Evolutionary conservation across 345 rosid genomes (phyloP).

Genomic region (Kandelia obovata): DNA sequence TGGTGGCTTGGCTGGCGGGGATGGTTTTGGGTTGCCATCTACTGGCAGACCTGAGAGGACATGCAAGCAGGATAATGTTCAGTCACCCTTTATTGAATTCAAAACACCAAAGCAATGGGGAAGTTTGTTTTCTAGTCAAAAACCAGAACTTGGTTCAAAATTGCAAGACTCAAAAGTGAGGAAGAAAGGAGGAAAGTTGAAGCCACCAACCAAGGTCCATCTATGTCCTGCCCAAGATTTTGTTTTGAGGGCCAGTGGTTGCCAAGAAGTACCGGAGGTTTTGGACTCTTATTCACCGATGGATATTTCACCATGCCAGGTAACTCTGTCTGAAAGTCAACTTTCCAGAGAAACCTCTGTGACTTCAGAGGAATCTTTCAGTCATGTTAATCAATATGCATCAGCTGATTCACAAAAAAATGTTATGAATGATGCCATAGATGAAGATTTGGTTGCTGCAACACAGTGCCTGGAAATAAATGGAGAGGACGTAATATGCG

Average conservation of each 20-base stretch:
- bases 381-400: conserved; percentile 29
- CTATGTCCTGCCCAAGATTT: conserved; percentile 47
- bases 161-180: conserved; percentile 38
- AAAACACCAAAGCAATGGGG: conserved; percentile 47
- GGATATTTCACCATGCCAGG: conserved; percentile 79
- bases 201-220: conserved; percentile 52
- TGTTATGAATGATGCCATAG: conserved; percentile 38
- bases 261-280: conserved; percentile 49
- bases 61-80: conserved; percentile 31
- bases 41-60: conserved; percentile 26
- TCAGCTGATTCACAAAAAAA: conserved; percentile 33
- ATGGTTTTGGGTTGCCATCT: conserved; percentile 23
- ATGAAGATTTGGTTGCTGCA: conserved; percentile 57
- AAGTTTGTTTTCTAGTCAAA: conserved; percentile 42
- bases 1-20: conserved; percentile 18
- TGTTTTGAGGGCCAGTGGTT: conserved; percentile 38
- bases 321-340: conserved; percentile 34
- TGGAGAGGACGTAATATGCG: conserved; percentile 27
- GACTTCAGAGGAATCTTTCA: conserved; percentile 53
- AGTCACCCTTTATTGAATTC: conserved; percentile 45
- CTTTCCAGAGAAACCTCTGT: conserved; percentile 51
- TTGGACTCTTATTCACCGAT: conserved; percentile 69
- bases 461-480: conserved; percentile 64
- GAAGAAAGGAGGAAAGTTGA: conserved; percentile 61
- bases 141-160: conserved; percentile 60